Evolutionary conservation across 345 rosid genomes (phyloP).

Genomic region (Brassica nigra): DNA sequence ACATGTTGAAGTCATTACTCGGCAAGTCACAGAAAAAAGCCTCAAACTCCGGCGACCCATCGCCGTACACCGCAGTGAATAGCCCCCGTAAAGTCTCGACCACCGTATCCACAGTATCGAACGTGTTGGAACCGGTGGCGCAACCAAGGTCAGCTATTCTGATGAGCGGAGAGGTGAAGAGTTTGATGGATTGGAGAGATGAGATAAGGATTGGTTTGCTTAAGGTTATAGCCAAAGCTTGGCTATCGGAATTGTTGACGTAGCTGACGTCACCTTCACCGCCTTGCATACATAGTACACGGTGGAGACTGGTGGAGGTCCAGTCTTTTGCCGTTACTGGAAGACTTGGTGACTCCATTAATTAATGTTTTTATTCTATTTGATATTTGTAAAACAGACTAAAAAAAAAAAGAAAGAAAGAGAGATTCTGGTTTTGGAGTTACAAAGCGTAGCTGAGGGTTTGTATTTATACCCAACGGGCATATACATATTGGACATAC

Average conservation of each 20-base stretch:
- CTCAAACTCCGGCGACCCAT: conserved; percentile 52
- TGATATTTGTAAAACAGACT: neutral
- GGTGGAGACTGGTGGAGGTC: conserved; percentile 45
- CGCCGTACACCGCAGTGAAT: conserved; percentile 38
- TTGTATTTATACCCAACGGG: conserved; percentile 25
- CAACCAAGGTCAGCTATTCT: conserved; percentile 62
- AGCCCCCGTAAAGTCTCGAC: conserved; percentile 48
- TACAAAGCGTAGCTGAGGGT: neutral
- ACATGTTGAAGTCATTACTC: conserved; percentile 58
- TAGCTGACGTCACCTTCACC: conserved; percentile 60
- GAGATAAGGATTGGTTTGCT: conserved; percentile 56
- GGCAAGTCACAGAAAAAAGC: conserved; percentile 63
- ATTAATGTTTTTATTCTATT: neutral
- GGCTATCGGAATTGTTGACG: conserved; percentile 54
- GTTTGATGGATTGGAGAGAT: conserved; percentile 49
- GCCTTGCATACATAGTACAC: conserved; percentile 61
- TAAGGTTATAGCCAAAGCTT: conserved; percentile 55
- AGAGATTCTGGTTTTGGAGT: neutral
- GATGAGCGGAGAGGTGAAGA: conserved; percentile 40
- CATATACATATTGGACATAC: conserved; percentile 11
- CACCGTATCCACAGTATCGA: conserved; percentile 47
- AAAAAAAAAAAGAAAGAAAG: neutral
- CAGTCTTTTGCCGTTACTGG: conserved; percentile 34
- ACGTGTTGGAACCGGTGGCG: conserved; percentile 60
- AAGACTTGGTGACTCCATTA: conserved; percentile 42